Base-by-base conservation (phyloP, 257 asterid genomes). In the Rhazya stricta region DNA sequence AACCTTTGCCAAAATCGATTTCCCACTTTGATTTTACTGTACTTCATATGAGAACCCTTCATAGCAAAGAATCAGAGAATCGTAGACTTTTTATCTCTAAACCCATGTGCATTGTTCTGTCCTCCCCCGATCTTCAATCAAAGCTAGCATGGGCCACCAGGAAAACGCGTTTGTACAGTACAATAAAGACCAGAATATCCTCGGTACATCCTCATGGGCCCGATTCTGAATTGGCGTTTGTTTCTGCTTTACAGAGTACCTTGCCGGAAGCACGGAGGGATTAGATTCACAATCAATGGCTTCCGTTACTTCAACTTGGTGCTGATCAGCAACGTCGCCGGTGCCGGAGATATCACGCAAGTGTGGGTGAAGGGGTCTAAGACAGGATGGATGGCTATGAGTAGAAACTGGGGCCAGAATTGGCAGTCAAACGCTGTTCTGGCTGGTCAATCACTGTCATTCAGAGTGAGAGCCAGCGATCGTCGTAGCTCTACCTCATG, bases 381-480 rank as follows among this genome's bases (percentile, higher is more conserved):
- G 69, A 81, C 81, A 12, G 71, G 71, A 13, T 81, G 84, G 84
- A 81, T 81, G 27, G 32, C 45, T 23, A 61, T 81, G 76, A 81
- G 79, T 45, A 68, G 81, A 19, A 81, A 81, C 19, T 81, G 84
- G 84, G 84, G 84, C 9, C 84, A 81, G 63, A 81, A 81, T 74
- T 81, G 84, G 84, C 81, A 81, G 45, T 60, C 81, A 4, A 77
- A 78, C 9, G 69, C 77, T 0, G 69, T 39, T 13, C 53, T 81
- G 63, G 73, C 41, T 9, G 84, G 79, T 69, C 84, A 81, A 32
- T 68, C 84, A 11, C 73, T 81, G 25, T 81, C 84, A 27, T 77
- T 81, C 48, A 77, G 84, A 27, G 81, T 81, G 25, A 77, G 72
- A 77, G 77, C 57, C 8, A 81, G 84, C 41, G 84, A 81, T 41